phyloP scores from a whole-genome alignment of 2,329 filamentous ascomycete species.

The Xylaria sp. region DNA sequence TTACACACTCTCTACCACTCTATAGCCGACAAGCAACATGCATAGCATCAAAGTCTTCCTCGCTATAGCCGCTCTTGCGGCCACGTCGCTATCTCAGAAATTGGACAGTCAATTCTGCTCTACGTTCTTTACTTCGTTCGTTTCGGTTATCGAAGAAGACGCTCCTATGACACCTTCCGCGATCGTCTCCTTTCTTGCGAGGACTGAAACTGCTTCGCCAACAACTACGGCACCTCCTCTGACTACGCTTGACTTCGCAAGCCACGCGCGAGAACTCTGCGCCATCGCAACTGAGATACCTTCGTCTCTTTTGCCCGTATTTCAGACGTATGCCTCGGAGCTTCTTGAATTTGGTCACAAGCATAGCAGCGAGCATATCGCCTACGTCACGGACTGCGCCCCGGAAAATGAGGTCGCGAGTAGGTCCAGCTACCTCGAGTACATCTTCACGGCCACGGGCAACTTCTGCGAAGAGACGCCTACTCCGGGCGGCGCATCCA shows the following conservation, averaged over 20 bases:
- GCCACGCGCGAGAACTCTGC: constrained; percentile 4
- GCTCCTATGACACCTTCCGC: constrained; percentile 17
- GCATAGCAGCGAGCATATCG: constrained; percentile 10
- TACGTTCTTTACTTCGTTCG: constrained; percentile 28
- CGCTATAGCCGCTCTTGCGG: constrained; percentile 15
- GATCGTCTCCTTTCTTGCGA: constrained; percentile 16
- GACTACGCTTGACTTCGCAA: constrained; percentile 4
- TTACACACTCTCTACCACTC: constrained; percentile 1
- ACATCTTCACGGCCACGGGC: constrained; percentile 4
- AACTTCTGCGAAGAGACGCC: constrained; percentile 10
- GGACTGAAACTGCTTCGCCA: not conserved
- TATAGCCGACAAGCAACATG: constrained; percentile 19
- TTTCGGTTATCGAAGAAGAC: constrained; percentile 15
- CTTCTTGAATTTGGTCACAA: not conserved
- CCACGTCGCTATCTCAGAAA: constrained; percentile 29
- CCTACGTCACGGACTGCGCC: constrained; percentile 10
- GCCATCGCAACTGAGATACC: not conserved
- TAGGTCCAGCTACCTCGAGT: not conserved
- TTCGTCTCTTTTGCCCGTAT: constrained; percentile 11
- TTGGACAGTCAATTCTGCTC: constrained; percentile 31
- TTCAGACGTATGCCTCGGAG: not conserved
- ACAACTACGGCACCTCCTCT: constrained; percentile 2
- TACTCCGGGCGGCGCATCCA: not conserved
- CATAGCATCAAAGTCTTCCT: constrained; percentile 6
- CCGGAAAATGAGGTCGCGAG: constrained; percentile 6